Base-by-base conservation (phyloP, 2,329 filamentous ascomycete genomes). In the Sarocladium oryzae region DNA sequence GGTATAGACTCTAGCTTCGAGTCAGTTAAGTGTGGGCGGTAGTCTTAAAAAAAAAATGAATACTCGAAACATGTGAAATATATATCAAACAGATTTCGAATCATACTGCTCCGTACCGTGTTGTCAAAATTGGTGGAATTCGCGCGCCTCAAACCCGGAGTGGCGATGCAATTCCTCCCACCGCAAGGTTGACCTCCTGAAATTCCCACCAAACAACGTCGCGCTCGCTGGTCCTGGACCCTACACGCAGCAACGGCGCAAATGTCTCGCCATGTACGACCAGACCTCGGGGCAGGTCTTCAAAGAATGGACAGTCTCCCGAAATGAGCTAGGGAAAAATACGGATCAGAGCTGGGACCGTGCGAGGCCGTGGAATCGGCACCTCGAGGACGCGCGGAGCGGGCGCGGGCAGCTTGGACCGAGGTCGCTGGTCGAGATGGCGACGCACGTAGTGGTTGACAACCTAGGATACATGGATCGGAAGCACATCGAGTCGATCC, bases 351-450 rank as follows among this genome's bases (percentile, higher is more conserved):
- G 43, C 24, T 48, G 43, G 43, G 43, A 48, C 26, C 43, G 43
- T 23, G 28, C 8, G 43, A 24, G n/a, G 43, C 43, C 43, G 16
- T 48, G 43, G 43, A 48, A 48, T 15, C 24, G 28, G 24, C 43
- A 48, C 16, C 3, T 48, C 5, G 43, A 48, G 26, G 26, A 48
- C 20, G 28, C 43, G 16, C 16, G 28, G n/a, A 38, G 52, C 48
- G 43, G 43, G 8, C 43, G 43, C 28, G 43, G 43, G n/a, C 43
- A 48, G 26, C 63, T 57, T 8, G 70, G 70, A 0, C 62, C 67
- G 8, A 63, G 69, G 3, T 63, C 66, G 30, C 58, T 74, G 23
- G 59, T 67, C 16, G 69, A 71, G 32, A 70, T 71, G 61, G 57
- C 63, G n/a, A 65, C 66, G 36, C 62, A 63, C 28, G 58, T 68